Conservation (phyloP, 1,284 basidiomycete species). For the Coniferiporia weirii region DNA sequence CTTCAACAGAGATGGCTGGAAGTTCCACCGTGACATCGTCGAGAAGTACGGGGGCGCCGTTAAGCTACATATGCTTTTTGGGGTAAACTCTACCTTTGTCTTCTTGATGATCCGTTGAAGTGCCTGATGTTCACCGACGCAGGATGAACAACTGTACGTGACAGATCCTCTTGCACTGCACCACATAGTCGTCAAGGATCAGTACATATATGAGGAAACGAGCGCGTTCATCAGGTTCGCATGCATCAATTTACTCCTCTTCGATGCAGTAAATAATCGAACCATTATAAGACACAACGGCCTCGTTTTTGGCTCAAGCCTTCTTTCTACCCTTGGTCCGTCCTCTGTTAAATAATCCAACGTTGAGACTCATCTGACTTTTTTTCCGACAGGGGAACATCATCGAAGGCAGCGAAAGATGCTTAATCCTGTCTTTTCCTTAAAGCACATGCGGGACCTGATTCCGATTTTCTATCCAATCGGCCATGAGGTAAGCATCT, state of each 20-base stretch:
- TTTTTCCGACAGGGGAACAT: slow-evolving; percentile 20
- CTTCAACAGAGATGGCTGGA: slow-evolving; percentile 13
- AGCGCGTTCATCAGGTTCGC: slow-evolving; percentile 20
- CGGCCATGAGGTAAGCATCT: slow-evolving; percentile 21
- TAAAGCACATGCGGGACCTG: slow-evolving; percentile 26
- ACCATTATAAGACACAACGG: slow-evolving; percentile 2
- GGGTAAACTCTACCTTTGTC: slow-evolving; percentile 19
- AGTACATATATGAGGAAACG: slow-evolving; percentile 27
- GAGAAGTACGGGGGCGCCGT: slow-evolving; percentile 19
- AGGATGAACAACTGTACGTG: slow-evolving; percentile 20
- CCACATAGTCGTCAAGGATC: slow-evolving; percentile 29
- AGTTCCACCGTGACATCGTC: slow-evolving; percentile 19
- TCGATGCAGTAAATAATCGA: not conserved
- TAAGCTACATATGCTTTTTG: slow-evolving; percentile 18
- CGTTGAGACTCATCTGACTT: not conserved
- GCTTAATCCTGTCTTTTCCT: slow-evolving; percentile 29
- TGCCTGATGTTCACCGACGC: not conserved
- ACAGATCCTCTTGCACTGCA: slow-evolving; percentile 25
- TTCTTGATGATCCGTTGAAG: not conserved
- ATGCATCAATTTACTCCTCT: not conserved
- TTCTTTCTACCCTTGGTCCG: slow-evolving; percentile 22
- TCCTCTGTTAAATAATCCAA: not conserved
- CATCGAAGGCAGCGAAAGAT: slow-evolving; percentile 27
- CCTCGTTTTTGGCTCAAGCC: slow-evolving; percentile 19
- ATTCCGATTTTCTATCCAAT: slow-evolving; percentile 27